These are phyloP conservation scores for Claviceps arundinis DNA, from an alignment of 2,329 filamentous ascomycete species.

Conservation along the genomic window DNA sequence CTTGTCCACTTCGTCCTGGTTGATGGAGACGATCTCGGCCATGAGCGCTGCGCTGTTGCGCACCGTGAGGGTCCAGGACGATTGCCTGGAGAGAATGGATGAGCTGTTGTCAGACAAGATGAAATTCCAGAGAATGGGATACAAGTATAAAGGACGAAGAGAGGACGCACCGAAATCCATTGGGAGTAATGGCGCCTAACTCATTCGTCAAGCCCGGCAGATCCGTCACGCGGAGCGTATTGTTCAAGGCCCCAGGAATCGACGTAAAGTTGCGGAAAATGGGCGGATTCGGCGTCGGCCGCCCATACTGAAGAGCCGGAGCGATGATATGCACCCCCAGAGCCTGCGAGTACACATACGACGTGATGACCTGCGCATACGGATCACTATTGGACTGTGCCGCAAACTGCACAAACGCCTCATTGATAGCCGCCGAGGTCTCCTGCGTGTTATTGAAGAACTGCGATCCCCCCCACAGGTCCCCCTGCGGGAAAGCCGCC, in stretches of 20 bases:
- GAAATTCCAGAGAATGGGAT: not conserved
- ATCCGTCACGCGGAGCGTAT: conserved; percentile 9
- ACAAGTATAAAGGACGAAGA: not conserved
- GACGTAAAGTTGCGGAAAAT: conserved; percentile 11
- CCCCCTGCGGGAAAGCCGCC: conserved; percentile 21
- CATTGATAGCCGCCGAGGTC: conserved; percentile 8
- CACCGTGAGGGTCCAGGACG: conserved; percentile 10
- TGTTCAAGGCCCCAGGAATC: conserved; percentile 8
- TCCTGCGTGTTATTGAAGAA: conserved; percentile 8
- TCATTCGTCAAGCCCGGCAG: conserved; percentile 11
- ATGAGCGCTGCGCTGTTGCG: conserved; percentile 10
- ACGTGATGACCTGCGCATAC: conserved; percentile 11
- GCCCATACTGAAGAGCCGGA: not conserved
- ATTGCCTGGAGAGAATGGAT: not conserved
- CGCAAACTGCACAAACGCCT: conserved; percentile 12
- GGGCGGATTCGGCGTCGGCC: conserved; percentile 8
- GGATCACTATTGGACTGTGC: conserved; percentile 7
- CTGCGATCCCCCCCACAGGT: conserved; percentile 23
- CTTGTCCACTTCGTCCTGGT: conserved; percentile 10
- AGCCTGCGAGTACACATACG: conserved; percentile 11
- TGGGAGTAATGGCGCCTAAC: conserved; percentile 8
- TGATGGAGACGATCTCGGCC: conserved; percentile 12
- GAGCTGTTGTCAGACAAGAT: not conserved
- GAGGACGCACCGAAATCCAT: conserved; percentile 9
- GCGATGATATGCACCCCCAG: conserved; percentile 7